Base-by-base conservation (phyloP, 345 rosid genomes). In the Citrus trifoliata region DNA sequence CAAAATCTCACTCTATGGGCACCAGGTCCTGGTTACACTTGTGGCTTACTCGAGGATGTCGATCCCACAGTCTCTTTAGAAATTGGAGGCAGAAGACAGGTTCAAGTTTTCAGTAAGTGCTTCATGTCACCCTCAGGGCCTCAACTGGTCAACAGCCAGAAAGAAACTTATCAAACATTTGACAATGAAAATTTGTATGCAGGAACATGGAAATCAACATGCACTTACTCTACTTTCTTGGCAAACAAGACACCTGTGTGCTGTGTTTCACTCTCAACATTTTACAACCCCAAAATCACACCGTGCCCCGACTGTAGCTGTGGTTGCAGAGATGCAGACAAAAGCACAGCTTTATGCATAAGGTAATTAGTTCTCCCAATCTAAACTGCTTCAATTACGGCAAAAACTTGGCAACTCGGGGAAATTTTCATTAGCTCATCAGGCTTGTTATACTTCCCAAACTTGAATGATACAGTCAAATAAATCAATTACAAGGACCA, bases 201-300 rank as follows among this genome's bases (percentile, higher is more conserved):
- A 91, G 95, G 78, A 83, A 88, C 95, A 53, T 89, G 90, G 93
- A 89, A 91, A 84, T 88, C 93, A 66, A 78, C 83, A 35, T 89
- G 95, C 83, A 86, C 88, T 12, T 87, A 85, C 81, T 88, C 90
- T 10, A 83, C 80, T 73, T 88, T 89, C 66, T 10, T 88, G 69
- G 95, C 91, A 0, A 87, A 84, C 69, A 82, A 79, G 81, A 70
- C 78, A 67, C 93, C 87, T 0, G 30, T 59, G 55, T 89, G 92
- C 19, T 91, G 92, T 51, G 85, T 87, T n/a, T 87, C 92, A 5
- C 88, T 91, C 64, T 89, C 93, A 25, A 85, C 90, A 58, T 89
- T 91, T 78, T 89, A 85, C 78, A 89, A 82, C 71, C 83, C 90
- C 16, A 72, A 38, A 48, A n/a, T 91, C 85, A 88, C 90, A 60